Evolutionary conservation across 352 stramenopile genomes (phyloP).

Genomic region (Thalassiosira exigua): DNA sequence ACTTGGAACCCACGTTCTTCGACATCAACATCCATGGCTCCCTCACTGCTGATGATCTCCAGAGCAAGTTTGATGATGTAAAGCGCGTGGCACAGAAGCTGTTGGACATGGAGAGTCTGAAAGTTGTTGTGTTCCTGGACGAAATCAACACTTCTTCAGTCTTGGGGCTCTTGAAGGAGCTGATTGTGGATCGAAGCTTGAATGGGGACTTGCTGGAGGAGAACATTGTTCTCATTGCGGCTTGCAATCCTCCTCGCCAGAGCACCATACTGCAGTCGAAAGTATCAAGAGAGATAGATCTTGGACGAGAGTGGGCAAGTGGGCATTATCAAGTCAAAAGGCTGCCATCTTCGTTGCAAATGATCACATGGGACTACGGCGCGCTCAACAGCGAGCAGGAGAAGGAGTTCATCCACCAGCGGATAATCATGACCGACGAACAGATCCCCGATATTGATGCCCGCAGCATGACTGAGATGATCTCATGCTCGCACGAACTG

Average conservation of each 20-base stretch:
- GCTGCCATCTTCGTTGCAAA: slow-evolving; percentile 29
- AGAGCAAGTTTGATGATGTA: slow-evolving; percentile 37
- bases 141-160: slow-evolving; percentile 73
- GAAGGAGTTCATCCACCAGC: slow-evolving; percentile 69
- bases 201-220: slow-evolving; percentile 52
- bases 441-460: slow-evolving; percentile 23
- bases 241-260: slow-evolving; percentile 69
- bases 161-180: slow-evolving; percentile 74
- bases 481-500: slow-evolving; percentile 51
- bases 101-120: neutral
- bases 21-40: slow-evolving; percentile 65
- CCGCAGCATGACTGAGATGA: slow-evolving; percentile 49
- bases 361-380: slow-evolving; percentile 65
- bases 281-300: slow-evolving; percentile 45
- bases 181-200: slow-evolving; percentile 70
- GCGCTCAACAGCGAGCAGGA: slow-evolving; percentile 61
- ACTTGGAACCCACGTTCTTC: slow-evolving; percentile 62
- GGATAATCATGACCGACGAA: slow-evolving; percentile 60
- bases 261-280: slow-evolving; percentile 13
- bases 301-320: slow-evolving; percentile 46
- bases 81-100: slow-evolving; percentile 36
- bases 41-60: slow-evolving; percentile 52
- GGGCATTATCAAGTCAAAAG: slow-evolving; percentile 60
- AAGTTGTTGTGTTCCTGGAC: slow-evolving; percentile 73
- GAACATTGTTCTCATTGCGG: slow-evolving; percentile 69